Percentiles rank a stretch among this genome's conserved stretches.
These are phyloP conservation scores for Melaleuca quinquenervia DNA, from an alignment of 345 rosid species.

Conservation along the genomic window DNA sequence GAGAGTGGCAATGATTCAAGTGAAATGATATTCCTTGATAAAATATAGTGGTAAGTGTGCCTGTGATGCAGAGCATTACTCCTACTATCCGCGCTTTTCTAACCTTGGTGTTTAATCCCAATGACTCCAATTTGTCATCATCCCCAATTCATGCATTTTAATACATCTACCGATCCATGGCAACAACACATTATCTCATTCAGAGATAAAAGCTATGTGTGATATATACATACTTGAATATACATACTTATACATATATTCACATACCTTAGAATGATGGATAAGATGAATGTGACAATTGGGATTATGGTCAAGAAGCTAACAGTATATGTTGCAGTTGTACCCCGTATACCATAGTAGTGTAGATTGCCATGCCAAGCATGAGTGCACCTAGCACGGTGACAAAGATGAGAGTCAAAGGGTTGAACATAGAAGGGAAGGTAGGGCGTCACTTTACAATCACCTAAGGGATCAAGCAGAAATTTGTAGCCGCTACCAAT, in stretches of 20 bases:
- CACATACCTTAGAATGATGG: constrained; percentile 18
- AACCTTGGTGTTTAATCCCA: too few species aligned
- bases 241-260: too few species aligned
- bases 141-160: too few species aligned
- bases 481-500: constrained; percentile 27
- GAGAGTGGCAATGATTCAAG: neutral
- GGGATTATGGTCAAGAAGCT: constrained; percentile 33
- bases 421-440: constrained; percentile 49
- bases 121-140: neutral
- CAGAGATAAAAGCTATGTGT: neutral
- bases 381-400: constrained; percentile 23
- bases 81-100: constrained; percentile 23
- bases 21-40: constrained; percentile 24
- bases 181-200: neutral
- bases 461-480: constrained; percentile 19
- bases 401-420: constrained; percentile 25
- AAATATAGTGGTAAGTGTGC: constrained; percentile 15
- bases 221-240: too few species aligned
- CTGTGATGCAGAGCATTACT: constrained; percentile 26
- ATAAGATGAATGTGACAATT: constrained; percentile 27
- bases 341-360: too few species aligned
- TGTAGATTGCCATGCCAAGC: constrained; percentile 15
- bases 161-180: too few species aligned
- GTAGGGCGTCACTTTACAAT: constrained; percentile 34
- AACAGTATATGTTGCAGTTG: constrained; percentile 31